Conservation (phyloP, 371 early-diverging fungal genomes). For the Choanephora cucurbitarum region DNA sequence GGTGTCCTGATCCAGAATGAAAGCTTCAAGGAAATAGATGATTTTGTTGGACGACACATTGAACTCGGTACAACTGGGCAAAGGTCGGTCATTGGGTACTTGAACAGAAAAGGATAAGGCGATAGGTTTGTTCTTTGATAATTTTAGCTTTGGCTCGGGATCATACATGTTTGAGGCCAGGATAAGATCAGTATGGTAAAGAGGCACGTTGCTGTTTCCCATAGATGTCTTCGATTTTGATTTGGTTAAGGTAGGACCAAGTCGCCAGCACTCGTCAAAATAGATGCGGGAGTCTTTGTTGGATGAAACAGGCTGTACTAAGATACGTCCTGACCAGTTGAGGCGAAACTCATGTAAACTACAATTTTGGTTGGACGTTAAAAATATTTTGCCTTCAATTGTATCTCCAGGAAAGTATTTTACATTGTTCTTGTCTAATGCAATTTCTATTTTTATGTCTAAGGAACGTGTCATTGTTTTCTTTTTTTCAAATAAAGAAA, state of each 20-base stretch:
- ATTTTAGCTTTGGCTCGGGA: slow-evolving; percentile 15
- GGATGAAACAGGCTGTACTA: slow-evolving; percentile 18
- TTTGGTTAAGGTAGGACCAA: slow-evolving; percentile 9
- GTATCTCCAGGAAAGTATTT: slow-evolving; percentile 24
- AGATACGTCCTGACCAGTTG: slow-evolving; percentile 28
- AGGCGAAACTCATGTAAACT: slow-evolving; percentile 19
- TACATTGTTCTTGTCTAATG: slow-evolving; percentile 6
- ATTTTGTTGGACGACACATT: slow-evolving; percentile 12
- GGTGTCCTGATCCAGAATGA: slow-evolving; percentile 12
- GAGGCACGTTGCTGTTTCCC: slow-evolving; percentile 4
- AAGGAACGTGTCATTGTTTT: background rate
- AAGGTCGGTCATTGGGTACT: slow-evolving; percentile 20
- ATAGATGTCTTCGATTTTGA: slow-evolving; percentile 5
- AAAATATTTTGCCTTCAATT: slow-evolving; percentile 19
- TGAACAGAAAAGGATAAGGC: slow-evolving; percentile 18
- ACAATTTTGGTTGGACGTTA: slow-evolving; percentile 19
- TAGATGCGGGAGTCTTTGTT: slow-evolving; percentile 13
- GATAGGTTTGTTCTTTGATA: slow-evolving; percentile 22
- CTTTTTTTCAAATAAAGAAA: background rate
- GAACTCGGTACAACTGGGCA: slow-evolving; percentile 23
- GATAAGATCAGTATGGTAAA: slow-evolving; percentile 8
- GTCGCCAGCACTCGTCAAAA: slow-evolving; percentile 26
- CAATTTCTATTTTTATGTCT: slow-evolving; percentile 25
- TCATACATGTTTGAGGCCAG: background rate
- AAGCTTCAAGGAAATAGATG: slow-evolving; percentile 25